phyloP scores from a whole-genome alignment of 306 rosid genomes.

The Herpetospermum pedunculosum region DNA sequence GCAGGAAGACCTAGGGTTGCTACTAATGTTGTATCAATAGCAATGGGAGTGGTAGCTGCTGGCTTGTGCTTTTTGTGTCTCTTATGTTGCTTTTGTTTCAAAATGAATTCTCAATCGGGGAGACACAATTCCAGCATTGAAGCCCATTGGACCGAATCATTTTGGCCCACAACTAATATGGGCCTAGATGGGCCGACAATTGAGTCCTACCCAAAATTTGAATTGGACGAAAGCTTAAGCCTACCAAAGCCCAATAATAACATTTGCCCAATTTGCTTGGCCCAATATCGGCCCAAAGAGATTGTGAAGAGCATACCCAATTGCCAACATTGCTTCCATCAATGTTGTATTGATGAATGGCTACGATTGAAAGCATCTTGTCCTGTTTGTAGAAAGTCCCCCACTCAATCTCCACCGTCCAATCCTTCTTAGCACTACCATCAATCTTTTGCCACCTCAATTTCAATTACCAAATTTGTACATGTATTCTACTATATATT shows the following conservation, averaged over 20 bases:
- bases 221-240: slow-evolving; percentile 28
- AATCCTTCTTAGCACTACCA: background rate
- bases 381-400: slow-evolving; percentile 49
- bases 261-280: slow-evolving; percentile 47
- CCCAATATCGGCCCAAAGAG: slow-evolving; percentile 49
- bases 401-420: background rate
- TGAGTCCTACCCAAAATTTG: slow-evolving; percentile 45
- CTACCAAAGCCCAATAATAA: slow-evolving; percentile 33
- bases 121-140: slow-evolving; percentile 10
- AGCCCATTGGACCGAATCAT: slow-evolving; percentile 21
- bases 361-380: slow-evolving; percentile 56
- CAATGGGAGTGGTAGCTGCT: slow-evolving; percentile 27
- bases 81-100: slow-evolving; percentile 15
- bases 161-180: background rate
- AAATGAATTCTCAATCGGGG: slow-evolving; percentile 8
- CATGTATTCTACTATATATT: too few species aligned
- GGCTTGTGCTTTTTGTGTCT: slow-evolving; percentile 30
- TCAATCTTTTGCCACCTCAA: background rate
- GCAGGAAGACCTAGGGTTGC: slow-evolving; percentile 39
- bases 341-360: slow-evolving; percentile 62
- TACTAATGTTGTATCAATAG: slow-evolving; percentile 29
- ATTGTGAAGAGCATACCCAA: slow-evolving; percentile 47
- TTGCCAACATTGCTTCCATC: slow-evolving; percentile 63
- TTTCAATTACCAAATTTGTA: background rate
- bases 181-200: slow-evolving; percentile 50